Conservation (phyloP, 169 alveolate species). For the Plasmodium chabaudi region DNA sequence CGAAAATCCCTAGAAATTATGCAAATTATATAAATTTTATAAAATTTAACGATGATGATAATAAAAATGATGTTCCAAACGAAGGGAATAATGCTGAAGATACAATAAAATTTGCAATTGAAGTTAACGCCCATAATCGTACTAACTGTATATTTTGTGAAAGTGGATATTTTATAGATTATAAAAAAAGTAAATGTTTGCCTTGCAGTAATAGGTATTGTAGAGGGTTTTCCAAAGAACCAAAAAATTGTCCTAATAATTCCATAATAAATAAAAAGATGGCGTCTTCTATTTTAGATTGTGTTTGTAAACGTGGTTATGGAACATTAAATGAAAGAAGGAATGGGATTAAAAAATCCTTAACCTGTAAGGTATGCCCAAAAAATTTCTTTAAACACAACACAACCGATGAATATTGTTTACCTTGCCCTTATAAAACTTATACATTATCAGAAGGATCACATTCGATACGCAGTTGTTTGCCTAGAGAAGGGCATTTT, state of each 20-base stretch:
- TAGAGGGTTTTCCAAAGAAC: slow-evolving; percentile 78
- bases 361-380: slow-evolving; percentile 61
- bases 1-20: too few species aligned
- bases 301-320: slow-evolving; percentile 74
- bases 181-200: slow-evolving; percentile 72
- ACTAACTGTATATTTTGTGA: slow-evolving; percentile 80
- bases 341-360: slow-evolving; percentile 21
- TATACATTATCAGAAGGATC: slow-evolving; percentile 78
- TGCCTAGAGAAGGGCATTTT: slow-evolving; percentile 83
- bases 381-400: slow-evolving; percentile 74
- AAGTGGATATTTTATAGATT: slow-evolving; percentile 78
- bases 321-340: slow-evolving; percentile 70
- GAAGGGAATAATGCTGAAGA: neutral
- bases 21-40: neutral
- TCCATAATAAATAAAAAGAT: slow-evolving; percentile 29
- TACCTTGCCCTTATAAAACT: slow-evolving; percentile 82
- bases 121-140: slow-evolving; percentile 62
- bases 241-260: slow-evolving; percentile 80
- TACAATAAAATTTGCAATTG: slow-evolving; percentile 70
- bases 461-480: slow-evolving; percentile 77
- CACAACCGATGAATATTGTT: slow-evolving; percentile 78
- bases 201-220: slow-evolving; percentile 81
- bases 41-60: neutral
- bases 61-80: neutral
- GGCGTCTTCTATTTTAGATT: slow-evolving; percentile 62